Evolutionary conservation across 2,329 filamentous ascomycete genomes (phyloP), one percentile per base, ranked within the genome.

Genomic region (Aspergillus aculeatus): DNA sequence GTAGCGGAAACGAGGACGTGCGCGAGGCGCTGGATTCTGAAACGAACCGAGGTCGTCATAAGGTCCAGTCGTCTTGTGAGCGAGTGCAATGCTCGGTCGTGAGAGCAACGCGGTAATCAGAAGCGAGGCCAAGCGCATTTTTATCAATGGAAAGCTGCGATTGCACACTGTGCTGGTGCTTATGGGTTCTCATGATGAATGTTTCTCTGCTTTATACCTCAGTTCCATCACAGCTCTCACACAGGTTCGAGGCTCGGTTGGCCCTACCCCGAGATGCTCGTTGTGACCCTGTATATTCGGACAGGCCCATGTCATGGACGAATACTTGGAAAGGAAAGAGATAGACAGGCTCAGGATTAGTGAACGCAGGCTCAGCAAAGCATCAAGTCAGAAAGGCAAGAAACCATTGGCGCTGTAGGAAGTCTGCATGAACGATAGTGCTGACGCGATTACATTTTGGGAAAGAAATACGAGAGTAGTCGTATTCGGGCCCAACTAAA

Each of bases 1-100:
- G 64, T 78, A 78, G 50, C 75, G 69, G 35, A 73, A 74, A 3
- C 70, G 64, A 23, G 73, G 72, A 7, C 73, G 68, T 1, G 71
- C 64, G 16, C 66, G 55, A 12, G 63, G 57, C 0, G 72, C 68
- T 9, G 73, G 74, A n/a, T 71, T 58, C 29, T 67, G 38, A 52
- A 76, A 66, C 4, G 50, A 60, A 21, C 63, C 52, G 38, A 44
- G 38, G 38, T 44, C 38, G 16, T 16, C 16, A 19, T 44, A 44
- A 44, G 38, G 6, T 16, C 38, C 38, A 19, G 38, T 44, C 38
- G 6, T 19, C 38, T 16, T 44, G 6, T 44, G 12, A 19, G 16
- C 14, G 5, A 44, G 4, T 9, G 38, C 38, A 44, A 44, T 16
- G 16, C 38, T 19, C 14, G 19, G 38, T 44, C 6, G 16, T 10